A percentile compares a stretch with the other conserved stretches of the same genome.
Conservation (phyloP, 768 basidiomycete genomes). For the Mycena venus region DNA sequence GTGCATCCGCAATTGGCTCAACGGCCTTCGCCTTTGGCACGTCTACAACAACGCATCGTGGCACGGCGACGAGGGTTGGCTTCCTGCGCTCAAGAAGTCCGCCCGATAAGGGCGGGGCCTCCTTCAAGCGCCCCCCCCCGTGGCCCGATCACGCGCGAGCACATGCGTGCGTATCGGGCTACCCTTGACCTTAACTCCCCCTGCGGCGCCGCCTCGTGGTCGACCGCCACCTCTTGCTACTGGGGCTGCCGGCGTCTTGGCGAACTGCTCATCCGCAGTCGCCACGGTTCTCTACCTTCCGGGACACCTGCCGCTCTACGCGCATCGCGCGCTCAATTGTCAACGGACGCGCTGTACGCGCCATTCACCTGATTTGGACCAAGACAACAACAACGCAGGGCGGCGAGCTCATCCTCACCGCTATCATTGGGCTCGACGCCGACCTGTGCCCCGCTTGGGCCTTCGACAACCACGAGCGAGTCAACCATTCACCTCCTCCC, state of each 20-base stretch:
- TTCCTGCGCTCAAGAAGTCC: no score
- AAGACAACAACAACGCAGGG: background rate
- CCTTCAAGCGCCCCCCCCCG: no score
- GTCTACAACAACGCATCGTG: no score
- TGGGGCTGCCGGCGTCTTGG: background rate
- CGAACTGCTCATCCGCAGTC: background rate
- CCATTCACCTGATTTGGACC: background rate
- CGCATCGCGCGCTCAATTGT: background rate
- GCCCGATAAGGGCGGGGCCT: no score
- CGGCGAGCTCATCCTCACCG: background rate
- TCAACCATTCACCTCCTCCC: no score
- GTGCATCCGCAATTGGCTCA: no score
- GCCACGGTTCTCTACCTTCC: no score
- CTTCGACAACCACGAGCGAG: background rate
- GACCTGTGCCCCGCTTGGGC: background rate
- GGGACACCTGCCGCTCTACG: no score
- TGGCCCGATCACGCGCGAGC: no score
- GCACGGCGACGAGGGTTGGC: no score
- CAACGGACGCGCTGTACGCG: background rate
- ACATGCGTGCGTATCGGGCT: background rate
- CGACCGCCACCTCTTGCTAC: background rate
- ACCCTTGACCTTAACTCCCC: background rate
- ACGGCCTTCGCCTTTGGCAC: no score
- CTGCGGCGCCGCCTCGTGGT: background rate
- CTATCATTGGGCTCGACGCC: background rate